These are phyloP conservation scores for Golubevia sp. DNA, from an alignment of 1,284 basidiomycete genomes.

Conservation along the genomic window DNA sequence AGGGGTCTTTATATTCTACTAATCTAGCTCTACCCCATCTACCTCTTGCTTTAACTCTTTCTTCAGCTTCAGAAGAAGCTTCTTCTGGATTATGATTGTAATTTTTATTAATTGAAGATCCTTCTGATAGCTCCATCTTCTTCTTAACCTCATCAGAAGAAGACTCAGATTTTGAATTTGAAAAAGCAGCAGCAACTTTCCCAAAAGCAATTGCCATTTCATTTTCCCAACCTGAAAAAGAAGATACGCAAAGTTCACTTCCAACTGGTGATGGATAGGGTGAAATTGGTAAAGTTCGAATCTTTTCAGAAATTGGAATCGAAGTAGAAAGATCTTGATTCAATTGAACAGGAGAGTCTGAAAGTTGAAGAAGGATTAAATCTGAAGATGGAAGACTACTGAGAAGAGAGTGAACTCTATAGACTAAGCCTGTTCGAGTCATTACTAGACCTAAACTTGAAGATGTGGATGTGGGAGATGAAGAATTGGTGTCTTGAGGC, in stretches of 20 bases:
- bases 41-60: conserved; percentile 31
- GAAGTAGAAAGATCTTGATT: conserved; percentile 63
- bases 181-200: background rate
- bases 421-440: conserved; percentile 60
- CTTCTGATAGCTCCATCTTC: too few species aligned
- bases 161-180: background rate
- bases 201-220: background rate
- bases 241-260: conserved; percentile 68
- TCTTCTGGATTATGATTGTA: background rate
- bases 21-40: conserved; percentile 50
- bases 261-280: conserved; percentile 70
- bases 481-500: conserved; percentile 51
- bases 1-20: conserved; percentile 50
- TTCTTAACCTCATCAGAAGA: too few species aligned
- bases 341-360: conserved; percentile 25
- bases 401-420: conserved; percentile 66
- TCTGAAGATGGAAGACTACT: conserved; percentile 71
- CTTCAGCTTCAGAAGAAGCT: conserved; percentile 13
- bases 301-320: conserved; percentile 44
- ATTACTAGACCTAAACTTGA: conserved; percentile 59
- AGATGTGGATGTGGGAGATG: conserved; percentile 16
- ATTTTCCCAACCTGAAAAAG: conserved; percentile 64
- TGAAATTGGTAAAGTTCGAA: conserved; percentile 69
- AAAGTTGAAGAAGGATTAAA: conserved; percentile 63
- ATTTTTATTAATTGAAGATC: too few species aligned